Evolutionary conservation across 2,329 filamentous ascomycete species (phyloP), one percentile per base, ranked within the genome.

Genomic region (Aspergillus sp.): DNA sequence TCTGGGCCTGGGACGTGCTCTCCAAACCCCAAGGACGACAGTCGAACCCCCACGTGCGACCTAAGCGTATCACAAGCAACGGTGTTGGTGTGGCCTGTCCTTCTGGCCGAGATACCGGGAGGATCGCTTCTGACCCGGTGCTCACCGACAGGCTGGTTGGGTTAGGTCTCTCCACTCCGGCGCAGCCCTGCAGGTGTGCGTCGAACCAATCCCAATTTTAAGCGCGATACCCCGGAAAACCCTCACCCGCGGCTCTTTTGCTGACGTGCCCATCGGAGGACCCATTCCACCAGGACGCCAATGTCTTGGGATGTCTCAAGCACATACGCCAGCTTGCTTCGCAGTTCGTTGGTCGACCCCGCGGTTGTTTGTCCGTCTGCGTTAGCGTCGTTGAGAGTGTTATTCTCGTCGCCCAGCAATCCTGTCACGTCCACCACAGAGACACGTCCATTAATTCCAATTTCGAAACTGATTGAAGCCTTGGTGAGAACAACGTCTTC

Each of bases 281-380:
- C 68, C 75, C 76, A 79, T 69, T 79, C 77, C 24, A 79, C 75
- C 40, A 77, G 56, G 41, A 75, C 66, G 15, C 77, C 75, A 55
- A 79, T 62, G 66, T 79, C 76, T 60, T 79, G 77, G n/a, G 75
- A 77, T 23, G 68, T 67, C 59, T 77, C 75, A 27, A 80, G 63
- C 37, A 77, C 75, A 23, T 64, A 67, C 17, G 71, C 68, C 40
- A 79, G 70, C 60, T 73, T 73, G 56, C 66, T 65, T 54, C 69
- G 70, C 15, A 77, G 51, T 27, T 66, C 59, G 12, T 55, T 56
- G 56, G 58, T 56, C 48, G 52, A 33, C 35, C 55, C 60, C 46
- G 66, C 64, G 7, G 59, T 44, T n/a, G 55, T 59, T 54, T 66
- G 61, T 57, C 59, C 63, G 43, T 68, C 63, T 19, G 58, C 53